phyloP scores from a whole-genome alignment of 2,329 filamentous ascomycete genomes.

The Fusarium subglutinans region DNA sequence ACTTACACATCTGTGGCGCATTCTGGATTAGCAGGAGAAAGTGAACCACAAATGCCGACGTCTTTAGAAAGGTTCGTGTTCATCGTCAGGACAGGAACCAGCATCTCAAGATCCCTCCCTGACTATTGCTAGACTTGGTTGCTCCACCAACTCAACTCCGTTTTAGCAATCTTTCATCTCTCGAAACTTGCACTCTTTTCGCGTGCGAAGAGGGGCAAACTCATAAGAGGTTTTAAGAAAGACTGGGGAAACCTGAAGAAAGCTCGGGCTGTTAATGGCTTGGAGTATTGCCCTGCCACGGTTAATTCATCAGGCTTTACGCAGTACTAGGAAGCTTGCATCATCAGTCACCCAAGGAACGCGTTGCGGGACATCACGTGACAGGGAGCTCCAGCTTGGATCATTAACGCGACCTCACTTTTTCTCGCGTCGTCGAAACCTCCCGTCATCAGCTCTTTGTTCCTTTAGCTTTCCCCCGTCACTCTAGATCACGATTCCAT shows the following conservation, averaged over 20 bases:
- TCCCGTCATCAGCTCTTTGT: constrained; percentile 38
- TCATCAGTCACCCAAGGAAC: constrained; percentile 26
- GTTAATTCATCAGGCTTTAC: not conserved
- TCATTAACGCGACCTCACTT: constrained; percentile 56
- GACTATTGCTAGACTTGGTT: constrained; percentile 4
- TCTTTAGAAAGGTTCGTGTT: not conserved
- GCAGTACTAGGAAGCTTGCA: constrained; percentile 26
- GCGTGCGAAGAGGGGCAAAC: not conserved
- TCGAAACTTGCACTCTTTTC: not conserved
- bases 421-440: constrained; percentile 51
- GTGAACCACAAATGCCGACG: not conserved
- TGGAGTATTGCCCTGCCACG: not conserved
- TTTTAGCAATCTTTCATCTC: not conserved
- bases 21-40: not conserved
- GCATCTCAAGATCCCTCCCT: not conserved
- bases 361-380: constrained; percentile 49
- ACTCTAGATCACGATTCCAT: constrained; percentile 45
- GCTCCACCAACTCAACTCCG: constrained; percentile 31
- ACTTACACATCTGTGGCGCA: not conserved
- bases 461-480: constrained; percentile 35
- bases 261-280: not conserved
- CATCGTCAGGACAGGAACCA: not conserved
- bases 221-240: not conserved
- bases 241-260: not conserved
- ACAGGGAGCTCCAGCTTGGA: constrained; percentile 37